Conservation (phyloP, 768 basidiomycete genomes). For the Amanita thiersii region DNA sequence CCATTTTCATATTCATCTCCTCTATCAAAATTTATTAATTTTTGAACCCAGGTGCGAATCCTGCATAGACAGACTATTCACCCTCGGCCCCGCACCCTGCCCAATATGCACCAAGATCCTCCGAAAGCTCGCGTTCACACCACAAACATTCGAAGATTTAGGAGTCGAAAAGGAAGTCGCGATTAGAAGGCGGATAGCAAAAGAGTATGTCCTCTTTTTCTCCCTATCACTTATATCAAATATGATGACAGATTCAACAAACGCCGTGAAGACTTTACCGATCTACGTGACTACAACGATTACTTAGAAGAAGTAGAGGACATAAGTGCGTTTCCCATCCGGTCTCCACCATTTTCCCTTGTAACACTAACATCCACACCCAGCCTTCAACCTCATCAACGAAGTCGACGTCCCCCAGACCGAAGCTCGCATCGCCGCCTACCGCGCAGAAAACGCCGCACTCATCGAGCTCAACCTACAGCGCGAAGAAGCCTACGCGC, state of each 20-base stretch:
- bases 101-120: constrained; percentile 86
- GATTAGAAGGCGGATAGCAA: constrained; percentile 77
- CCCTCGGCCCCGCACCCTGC: constrained; percentile 92
- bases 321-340: constrained; percentile 35
- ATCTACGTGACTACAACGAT: constrained; percentile 80
- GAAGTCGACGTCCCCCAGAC: constrained; percentile 75
- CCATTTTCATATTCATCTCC: not conserved
- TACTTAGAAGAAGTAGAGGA: constrained; percentile 96
- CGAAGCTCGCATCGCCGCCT: constrained; percentile 73
- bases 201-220: constrained; percentile 52
- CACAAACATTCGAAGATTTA: constrained; percentile 91
- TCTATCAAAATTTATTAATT: constrained; percentile 1
- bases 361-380: constrained; percentile 5
- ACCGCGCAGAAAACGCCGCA: constrained; percentile 74
- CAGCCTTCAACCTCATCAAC: constrained; percentile 94
- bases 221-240: not conserved
- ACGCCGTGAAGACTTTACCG: constrained; percentile 78
- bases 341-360: constrained; percentile 6
- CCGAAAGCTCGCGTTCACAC: constrained; percentile 89
- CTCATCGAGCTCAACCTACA: constrained; percentile 80
- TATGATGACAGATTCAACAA: constrained; percentile 76
- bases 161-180: constrained; percentile 93
- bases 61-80: constrained; percentile 94
- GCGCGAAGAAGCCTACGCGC: constrained; percentile 71
- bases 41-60: constrained; percentile 95